Conservation (phyloP, 2,329 filamentous ascomycete genomes). For the Talaromyces atroroseus region DNA sequence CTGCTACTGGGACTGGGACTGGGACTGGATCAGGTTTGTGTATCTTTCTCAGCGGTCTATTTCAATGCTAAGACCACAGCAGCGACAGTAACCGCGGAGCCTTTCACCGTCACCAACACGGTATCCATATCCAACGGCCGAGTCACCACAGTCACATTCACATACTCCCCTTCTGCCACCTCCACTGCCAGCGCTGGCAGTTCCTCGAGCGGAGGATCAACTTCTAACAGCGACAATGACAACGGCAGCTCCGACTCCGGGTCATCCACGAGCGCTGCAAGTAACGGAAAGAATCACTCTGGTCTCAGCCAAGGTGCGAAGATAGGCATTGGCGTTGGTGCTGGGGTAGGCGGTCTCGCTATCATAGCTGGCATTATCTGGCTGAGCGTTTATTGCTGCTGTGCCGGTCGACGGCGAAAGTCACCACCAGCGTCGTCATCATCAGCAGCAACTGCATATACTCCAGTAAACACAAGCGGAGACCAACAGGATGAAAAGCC, state of each 20-base stretch:
- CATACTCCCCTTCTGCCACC: background rate
- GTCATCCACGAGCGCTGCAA: background rate
- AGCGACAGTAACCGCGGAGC: background rate
- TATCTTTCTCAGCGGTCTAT: background rate
- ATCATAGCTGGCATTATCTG: background rate
- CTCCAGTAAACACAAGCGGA: background rate
- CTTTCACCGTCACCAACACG: constrained; percentile 1
- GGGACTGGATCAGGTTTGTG: background rate
- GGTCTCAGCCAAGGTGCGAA: constrained; percentile 10
- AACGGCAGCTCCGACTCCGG: background rate
- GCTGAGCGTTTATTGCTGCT: constrained; percentile 1
- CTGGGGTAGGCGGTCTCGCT: constrained; percentile 5
- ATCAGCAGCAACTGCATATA: background rate
- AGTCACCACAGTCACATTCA: constrained; percentile 3
- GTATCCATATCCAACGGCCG: background rate
- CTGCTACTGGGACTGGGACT: too few relatives aligned
- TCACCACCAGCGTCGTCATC: background rate
- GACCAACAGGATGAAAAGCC: background rate
- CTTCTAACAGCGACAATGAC: background rate
- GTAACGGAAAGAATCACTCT: background rate
- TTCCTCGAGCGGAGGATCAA: background rate
- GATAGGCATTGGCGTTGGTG: constrained; percentile 11
- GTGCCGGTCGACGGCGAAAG: background rate
- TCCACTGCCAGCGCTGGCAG: background rate
- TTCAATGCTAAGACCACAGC: background rate